Evolutionary conservation across 2,329 filamentous ascomycete species (phyloP).

Genomic region (Monilinia polystroma): DNA sequence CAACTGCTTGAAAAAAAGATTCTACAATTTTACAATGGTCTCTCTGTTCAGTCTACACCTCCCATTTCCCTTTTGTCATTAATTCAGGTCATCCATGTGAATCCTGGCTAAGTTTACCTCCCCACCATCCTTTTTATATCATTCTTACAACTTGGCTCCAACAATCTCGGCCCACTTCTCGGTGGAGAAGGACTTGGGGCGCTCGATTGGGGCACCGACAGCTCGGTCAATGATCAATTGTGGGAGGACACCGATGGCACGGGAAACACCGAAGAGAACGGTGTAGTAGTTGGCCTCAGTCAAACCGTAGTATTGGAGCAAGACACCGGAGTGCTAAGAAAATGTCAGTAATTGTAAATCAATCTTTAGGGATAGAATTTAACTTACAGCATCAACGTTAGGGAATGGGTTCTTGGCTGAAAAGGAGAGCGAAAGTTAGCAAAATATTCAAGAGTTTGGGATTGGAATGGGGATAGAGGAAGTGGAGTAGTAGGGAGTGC

Average conservation of each 20-base stretch:
- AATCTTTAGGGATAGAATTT: not conserved
- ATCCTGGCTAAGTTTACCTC: slow-evolving; percentile 27
- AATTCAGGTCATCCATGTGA: slow-evolving; percentile 13
- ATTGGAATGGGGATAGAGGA: not conserved
- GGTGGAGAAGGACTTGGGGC: slow-evolving; percentile 98
- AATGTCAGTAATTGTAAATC: not conserved
- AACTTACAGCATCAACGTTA: slow-evolving; percentile 77
- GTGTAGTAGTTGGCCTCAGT: slow-evolving; percentile 99
- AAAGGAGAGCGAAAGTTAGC: not conserved
- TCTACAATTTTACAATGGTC: slow-evolving; percentile 37
- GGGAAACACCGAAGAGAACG: slow-evolving; percentile 97
- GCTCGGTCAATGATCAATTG: slow-evolving; percentile 99
- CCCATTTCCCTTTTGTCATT: slow-evolving; percentile 23
- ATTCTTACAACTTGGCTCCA: slow-evolving; percentile 77
- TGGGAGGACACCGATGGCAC: slow-evolving; percentile 95
- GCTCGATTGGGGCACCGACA: slow-evolving; percentile 93
- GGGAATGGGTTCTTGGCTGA: slow-evolving; percentile 77
- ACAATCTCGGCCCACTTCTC: slow-evolving; percentile 94
- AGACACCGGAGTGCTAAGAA: slow-evolving; percentile 80
- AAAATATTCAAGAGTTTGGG: not conserved
- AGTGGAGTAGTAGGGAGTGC: not conserved
- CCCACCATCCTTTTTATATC: not conserved
- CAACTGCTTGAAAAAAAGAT: slow-evolving; percentile 31
- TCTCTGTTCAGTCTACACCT: slow-evolving; percentile 35
- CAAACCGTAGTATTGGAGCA: slow-evolving; percentile 98